These are phyloP conservation scores for Fusarium sacchari DNA, from an alignment of 2,329 filamentous ascomycete species.

Conservation along the genomic window DNA sequence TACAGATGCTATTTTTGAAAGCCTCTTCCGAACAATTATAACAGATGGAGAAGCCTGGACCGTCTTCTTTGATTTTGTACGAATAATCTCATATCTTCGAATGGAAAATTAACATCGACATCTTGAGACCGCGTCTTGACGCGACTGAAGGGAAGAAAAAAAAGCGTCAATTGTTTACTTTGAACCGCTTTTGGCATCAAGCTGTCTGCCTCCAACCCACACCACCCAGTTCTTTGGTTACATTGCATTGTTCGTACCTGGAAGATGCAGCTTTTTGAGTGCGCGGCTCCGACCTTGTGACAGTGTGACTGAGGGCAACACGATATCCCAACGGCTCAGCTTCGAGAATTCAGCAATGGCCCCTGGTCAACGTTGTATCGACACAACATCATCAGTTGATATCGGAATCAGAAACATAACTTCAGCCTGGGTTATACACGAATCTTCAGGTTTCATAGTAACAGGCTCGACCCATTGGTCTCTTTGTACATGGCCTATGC, in stretches of 20 bases:
- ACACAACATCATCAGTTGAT: constrained; percentile 20
- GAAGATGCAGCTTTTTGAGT: constrained; percentile 13
- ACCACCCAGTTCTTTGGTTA: constrained; percentile 12
- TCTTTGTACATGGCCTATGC: constrained; percentile 25
- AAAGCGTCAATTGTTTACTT: constrained; percentile 28
- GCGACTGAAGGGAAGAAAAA: background rate
- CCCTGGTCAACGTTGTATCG: constrained; percentile 22
- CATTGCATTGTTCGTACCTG: constrained; percentile 34
- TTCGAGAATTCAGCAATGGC: background rate
- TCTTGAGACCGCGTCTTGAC: constrained; percentile 12
- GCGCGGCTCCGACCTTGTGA: constrained; percentile 34
- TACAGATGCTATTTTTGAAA: background rate
- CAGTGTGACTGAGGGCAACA: constrained; percentile 19
- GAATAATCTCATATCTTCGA: background rate
- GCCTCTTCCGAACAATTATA: background rate
- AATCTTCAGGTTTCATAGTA: constrained; percentile 33
- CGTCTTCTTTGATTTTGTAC: background rate
- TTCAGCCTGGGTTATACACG: constrained; percentile 18
- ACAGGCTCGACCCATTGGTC: constrained; percentile 26
- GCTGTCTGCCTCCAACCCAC: constrained; percentile 18
- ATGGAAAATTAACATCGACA: background rate
- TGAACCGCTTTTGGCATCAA: constrained; percentile 30
- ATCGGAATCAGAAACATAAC: constrained; percentile 23
- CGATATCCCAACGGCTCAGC: constrained; percentile 17
- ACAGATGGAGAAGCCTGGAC: background rate